phyloP scores from a whole-genome alignment of 2,329 filamentous ascomycete species.

The Nemania sp. region DNA sequence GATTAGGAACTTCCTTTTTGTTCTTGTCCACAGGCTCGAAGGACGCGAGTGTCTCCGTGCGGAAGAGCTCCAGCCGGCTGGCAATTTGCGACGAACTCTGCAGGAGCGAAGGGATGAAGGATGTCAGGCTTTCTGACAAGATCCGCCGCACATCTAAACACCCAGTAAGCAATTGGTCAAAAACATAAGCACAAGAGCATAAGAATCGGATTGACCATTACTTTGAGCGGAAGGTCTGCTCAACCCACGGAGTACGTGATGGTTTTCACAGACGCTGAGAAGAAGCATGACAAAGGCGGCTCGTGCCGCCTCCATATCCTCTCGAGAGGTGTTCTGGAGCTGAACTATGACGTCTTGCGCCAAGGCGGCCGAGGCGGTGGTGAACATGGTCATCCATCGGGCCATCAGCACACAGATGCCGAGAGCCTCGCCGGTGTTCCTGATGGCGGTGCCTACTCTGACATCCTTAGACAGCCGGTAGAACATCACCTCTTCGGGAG shows the following conservation, averaged over 20 bases:
- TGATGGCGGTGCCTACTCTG: conserved; percentile 56
- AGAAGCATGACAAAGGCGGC: conserved; percentile 67
- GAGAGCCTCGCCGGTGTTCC: conserved; percentile 51
- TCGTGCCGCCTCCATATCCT: conserved; percentile 63
- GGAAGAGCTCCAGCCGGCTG: conserved; percentile 59
- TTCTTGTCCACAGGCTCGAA: conserved; percentile 59
- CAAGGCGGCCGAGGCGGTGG: conserved; percentile 53
- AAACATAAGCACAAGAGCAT: conserved; percentile 32
- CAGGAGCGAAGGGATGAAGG: conserved; percentile 60
- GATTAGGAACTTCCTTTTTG: conserved; percentile 51
- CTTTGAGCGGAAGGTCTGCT: conserved; percentile 57
- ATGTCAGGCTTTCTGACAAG: conserved; percentile 54
- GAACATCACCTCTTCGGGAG: conserved; percentile 85
- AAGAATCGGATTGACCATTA: conserved; percentile 37
- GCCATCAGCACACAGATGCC: conserved; percentile 54
- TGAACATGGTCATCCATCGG: conserved; percentile 63
- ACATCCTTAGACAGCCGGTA: conserved; percentile 92
- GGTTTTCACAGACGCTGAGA: conserved; percentile 64
- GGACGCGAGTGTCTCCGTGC: conserved; percentile 57
- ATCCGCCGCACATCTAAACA: conserved; percentile 49
- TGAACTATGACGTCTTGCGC: conserved; percentile 52
- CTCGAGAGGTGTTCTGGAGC: conserved; percentile 47
- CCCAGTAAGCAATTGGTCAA: conserved; percentile 20
- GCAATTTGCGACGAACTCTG: conserved; percentile 59
- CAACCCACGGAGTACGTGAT: conserved; percentile 56